Evolutionary conservation across 1,284 basidiomycete genomes (phyloP).

Genomic region (Inonotus hispidus): DNA sequence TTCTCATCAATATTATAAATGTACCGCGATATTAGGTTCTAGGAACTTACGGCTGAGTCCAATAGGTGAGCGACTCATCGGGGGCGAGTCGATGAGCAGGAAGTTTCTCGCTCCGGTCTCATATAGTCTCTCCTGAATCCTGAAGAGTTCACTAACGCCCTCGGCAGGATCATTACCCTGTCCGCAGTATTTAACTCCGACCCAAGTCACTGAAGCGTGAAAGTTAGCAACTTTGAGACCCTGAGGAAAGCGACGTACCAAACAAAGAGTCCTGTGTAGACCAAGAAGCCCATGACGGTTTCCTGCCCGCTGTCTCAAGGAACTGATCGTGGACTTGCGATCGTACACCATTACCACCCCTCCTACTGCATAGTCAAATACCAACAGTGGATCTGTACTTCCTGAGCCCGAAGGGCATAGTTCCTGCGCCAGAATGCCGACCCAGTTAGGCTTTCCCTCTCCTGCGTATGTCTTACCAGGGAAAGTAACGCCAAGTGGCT

Average conservation of each 20-base stretch:
- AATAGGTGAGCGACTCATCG: conserved; percentile 38
- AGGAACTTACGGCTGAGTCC: conserved; percentile 7
- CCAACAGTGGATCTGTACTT: conserved; percentile 35
- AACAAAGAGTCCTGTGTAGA: conserved; percentile 39
- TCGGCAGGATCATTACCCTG: conserved; percentile 26
- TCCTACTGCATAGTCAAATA: conserved; percentile 48
- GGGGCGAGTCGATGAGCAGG: conserved; percentile 57
- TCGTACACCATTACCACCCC: conserved; percentile 40
- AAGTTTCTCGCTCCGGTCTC: conserved; percentile 53
- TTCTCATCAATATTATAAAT: neutral
- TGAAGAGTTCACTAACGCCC: conserved; percentile 33
- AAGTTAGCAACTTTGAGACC: neutral
- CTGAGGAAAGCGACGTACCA: conserved; percentile 29
- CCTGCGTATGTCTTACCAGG: conserved; percentile 40
- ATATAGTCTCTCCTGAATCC: conserved; percentile 43
- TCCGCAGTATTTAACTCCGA: conserved; percentile 63
- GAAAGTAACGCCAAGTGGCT: conserved; percentile 44
- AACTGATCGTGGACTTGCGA: conserved; percentile 37
- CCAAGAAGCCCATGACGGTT: conserved; percentile 40
- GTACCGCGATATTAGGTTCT: neutral
- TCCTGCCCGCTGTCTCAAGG: conserved; percentile 32
- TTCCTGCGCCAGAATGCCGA: conserved; percentile 37
- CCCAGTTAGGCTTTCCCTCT: conserved; percentile 41
- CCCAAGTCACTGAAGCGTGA: conserved; percentile 46
- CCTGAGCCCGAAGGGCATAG: conserved; percentile 15